phyloP scores from a whole-genome alignment of 352 stramenopile species.

The Pythium angustatum region DNA sequence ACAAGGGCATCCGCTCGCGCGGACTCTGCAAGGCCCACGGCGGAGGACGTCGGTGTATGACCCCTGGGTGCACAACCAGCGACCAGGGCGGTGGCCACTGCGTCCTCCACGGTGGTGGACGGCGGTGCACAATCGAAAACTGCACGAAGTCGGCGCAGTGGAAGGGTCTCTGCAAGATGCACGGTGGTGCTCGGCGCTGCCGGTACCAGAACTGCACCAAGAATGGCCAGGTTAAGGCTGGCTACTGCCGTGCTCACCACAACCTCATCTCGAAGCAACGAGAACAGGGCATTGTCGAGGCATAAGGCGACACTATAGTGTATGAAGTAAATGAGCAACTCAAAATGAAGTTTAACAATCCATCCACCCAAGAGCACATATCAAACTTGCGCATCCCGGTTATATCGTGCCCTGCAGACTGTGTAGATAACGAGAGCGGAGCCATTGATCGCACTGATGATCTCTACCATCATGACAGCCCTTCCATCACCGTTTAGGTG shows the following conservation, averaged over 20 bases:
- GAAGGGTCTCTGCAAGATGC: slow-evolving; percentile 82
- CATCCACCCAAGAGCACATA: no score
- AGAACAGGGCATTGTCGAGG: slow-evolving; percentile 15
- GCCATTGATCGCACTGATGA: no score
- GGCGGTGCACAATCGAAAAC: slow-evolving; percentile 68
- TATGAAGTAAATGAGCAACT: no score
- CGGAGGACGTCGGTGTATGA: slow-evolving; percentile 68
- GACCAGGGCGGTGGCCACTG: slow-evolving; percentile 87
- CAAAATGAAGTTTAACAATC: no score
- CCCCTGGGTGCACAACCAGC: slow-evolving; percentile 75
- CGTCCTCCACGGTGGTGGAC: slow-evolving; percentile 79
- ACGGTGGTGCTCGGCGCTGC: slow-evolving; percentile 79
- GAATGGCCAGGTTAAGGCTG: slow-evolving; percentile 80
- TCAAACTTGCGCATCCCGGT: no score
- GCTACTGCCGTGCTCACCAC: slow-evolving; percentile 81
- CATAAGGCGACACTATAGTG: slow-evolving; percentile 6
- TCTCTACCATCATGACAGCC: no score
- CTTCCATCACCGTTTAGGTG: no score
- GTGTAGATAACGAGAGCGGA: no score
- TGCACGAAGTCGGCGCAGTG: slow-evolving; percentile 85
- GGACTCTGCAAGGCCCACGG: slow-evolving; percentile 65
- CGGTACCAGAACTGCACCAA: slow-evolving; percentile 77
- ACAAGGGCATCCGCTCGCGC: slow-evolving; percentile 67
- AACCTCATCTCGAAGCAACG: slow-evolving; percentile 32
- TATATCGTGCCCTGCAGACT: no score